phyloP scores from a whole-genome alignment of 2,329 filamentous ascomycete species.

The Amesomyces nigricolor region DNA sequence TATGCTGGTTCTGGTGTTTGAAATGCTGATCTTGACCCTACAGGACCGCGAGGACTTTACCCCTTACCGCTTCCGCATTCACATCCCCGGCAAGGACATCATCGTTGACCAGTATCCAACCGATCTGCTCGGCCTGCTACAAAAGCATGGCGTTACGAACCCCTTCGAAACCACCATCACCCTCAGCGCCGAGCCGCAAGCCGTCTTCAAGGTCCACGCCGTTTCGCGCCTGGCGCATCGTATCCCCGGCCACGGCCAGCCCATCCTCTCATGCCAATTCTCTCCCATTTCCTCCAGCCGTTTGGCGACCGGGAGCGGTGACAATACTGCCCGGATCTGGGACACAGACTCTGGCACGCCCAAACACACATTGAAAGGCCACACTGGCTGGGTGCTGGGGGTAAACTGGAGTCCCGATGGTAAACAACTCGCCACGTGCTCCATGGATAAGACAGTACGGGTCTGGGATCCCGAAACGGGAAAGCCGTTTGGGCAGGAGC shows the following conservation, averaged over 20 bases:
- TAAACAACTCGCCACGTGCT: constrained; percentile 74
- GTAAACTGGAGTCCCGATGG: constrained; percentile 86
- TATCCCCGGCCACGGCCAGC: constrained; percentile 86
- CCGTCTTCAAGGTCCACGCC: constrained; percentile 87
- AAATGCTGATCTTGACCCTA: background rate
- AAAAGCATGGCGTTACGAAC: constrained; percentile 51
- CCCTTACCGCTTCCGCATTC: constrained; percentile 57
- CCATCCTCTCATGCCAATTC: constrained; percentile 82
- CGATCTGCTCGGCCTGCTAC: constrained; percentile 50
- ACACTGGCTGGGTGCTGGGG: constrained; percentile 83
- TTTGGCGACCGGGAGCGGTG: constrained; percentile 83
- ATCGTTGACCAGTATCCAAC: constrained; percentile 52
- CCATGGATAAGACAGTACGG: constrained; percentile 87
- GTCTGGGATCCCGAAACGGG: constrained; percentile 85
- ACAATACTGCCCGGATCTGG: constrained; percentile 88
- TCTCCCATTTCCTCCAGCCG: constrained; percentile 70
- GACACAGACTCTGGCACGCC: constrained; percentile 92
- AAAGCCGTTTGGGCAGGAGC: constrained; percentile 60
- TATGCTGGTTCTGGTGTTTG: background rate
- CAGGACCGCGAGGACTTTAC: constrained; percentile 53
- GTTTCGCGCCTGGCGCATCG: constrained; percentile 84
- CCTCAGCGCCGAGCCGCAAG: constrained; percentile 68
- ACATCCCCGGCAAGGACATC: constrained; percentile 48
- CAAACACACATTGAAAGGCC: constrained; percentile 76
- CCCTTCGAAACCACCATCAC: constrained; percentile 46